These are phyloP conservation scores for Mycocentrospora acerina DNA, from an alignment of 2,329 filamentous ascomycete genomes.

Conservation along the genomic window DNA sequence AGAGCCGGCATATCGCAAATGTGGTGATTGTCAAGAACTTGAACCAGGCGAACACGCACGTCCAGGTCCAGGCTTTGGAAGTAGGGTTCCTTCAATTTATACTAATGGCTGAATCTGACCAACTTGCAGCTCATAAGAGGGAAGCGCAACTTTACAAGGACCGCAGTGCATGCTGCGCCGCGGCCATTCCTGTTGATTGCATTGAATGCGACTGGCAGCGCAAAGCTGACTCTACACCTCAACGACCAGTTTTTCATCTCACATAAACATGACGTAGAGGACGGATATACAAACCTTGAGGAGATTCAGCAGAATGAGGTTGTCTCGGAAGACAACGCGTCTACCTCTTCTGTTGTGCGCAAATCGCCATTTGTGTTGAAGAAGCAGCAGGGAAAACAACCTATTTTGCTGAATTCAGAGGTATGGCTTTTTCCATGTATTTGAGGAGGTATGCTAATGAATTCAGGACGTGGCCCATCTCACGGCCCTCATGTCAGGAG, in stretches of 20 bases:
- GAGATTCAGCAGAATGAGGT: conserved; percentile 44
- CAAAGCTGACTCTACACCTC: conserved; percentile 46
- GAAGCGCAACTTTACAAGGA: conserved; percentile 74
- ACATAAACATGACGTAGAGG: conserved; percentile 73
- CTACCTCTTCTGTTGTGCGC: conserved; percentile 42
- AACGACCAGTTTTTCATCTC: conserved; percentile 88
- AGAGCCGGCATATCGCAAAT: conserved; percentile 68
- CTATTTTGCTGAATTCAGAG: conserved; percentile 46
- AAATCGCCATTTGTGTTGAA: conserved; percentile 19
- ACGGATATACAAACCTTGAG: conserved; percentile 76
- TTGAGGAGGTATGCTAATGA: conserved; percentile 5
- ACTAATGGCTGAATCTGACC: conserved; percentile 5
- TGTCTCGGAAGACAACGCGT: conserved; percentile 31
- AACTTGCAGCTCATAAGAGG: conserved; percentile 74
- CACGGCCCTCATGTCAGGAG: conserved; percentile 57
- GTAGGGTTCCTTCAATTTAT: conserved; percentile 31
- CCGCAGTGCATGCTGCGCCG: conserved; percentile 71
- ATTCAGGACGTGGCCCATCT: conserved; percentile 59
- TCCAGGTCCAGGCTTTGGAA: conserved; percentile 79
- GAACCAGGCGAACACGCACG: conserved; percentile 67
- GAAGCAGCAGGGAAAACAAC: conserved; percentile 40
- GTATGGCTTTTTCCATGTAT: background rate
- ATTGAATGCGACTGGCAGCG: conserved; percentile 55
- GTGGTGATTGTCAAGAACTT: conserved; percentile 81
- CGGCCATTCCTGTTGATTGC: conserved; percentile 79